Conservation (phyloP, 2,329 filamentous ascomycete species). For the Hymenoscyphus fraxineus region DNA sequence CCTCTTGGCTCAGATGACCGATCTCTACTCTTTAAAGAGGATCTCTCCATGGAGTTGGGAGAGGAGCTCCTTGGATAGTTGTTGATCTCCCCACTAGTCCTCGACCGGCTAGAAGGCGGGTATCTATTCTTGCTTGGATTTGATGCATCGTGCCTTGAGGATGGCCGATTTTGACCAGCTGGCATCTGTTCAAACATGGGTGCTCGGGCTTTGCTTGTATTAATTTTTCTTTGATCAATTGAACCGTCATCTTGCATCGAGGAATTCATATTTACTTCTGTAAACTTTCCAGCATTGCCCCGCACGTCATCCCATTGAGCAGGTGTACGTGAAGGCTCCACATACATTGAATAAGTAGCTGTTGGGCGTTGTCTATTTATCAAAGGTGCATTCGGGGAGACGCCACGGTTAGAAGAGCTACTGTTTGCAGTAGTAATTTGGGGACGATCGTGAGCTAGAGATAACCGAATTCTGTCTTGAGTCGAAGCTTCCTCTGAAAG, state of each 20-base stretch:
- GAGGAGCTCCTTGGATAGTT: not conserved
- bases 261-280: not conserved
- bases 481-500: conserved; percentile 24
- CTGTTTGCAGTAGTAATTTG: not conserved
- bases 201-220: conserved; percentile 11
- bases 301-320: conserved; percentile 21
- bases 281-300: conserved; percentile 10
- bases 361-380: not conserved
- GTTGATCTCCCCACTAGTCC: conserved; percentile 6
- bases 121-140: conserved; percentile 10
- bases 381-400: not conserved
- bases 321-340: conserved; percentile 16
- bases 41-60: conserved; percentile 3
- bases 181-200: conserved; percentile 17
- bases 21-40: conserved; percentile 5
- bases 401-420: not conserved
- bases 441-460: conserved; percentile 3
- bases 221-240: conserved; percentile 22
- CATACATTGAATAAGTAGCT: conserved; percentile 6
- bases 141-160: conserved; percentile 12
- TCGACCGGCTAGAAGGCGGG: not conserved
- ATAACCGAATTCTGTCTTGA: conserved; percentile 20
- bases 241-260: conserved; percentile 10
- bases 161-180: conserved; percentile 12
- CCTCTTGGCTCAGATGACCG: not conserved